Conservation (phyloP, 441 rosid species). For the Macaranga tanarius region DNA sequence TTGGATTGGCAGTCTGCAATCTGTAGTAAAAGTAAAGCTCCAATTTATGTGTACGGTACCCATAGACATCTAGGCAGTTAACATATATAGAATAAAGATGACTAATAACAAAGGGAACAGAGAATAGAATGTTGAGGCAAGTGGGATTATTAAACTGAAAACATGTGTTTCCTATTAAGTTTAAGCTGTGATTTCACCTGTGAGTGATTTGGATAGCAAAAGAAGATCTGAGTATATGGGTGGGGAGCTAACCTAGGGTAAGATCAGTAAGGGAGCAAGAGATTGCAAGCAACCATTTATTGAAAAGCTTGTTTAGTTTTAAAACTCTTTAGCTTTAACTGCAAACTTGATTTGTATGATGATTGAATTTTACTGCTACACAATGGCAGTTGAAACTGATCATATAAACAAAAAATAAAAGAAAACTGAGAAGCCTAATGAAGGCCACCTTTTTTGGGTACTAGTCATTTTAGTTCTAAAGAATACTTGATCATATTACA, state of each 20-base stretch:
- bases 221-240: too few relatives aligned
- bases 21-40: not conserved
- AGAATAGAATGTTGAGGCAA: not conserved
- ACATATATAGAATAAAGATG: not conserved
- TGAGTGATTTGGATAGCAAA: too few relatives aligned
- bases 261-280: not conserved
- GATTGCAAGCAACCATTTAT: not conserved
- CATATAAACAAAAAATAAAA: constrained; percentile 2
- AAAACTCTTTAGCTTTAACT: not conserved
- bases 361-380: not conserved
- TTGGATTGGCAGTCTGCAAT: not conserved
- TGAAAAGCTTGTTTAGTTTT: not conserved
- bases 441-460: constrained; percentile 13
- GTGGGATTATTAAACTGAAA: not conserved
- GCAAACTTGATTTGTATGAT: not conserved
- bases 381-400: constrained; percentile 18
- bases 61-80: not conserved
- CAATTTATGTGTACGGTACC: not conserved
- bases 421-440: constrained; percentile 3
- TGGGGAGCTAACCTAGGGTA: not conserved
- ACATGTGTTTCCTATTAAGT: not conserved
- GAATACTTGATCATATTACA: not conserved
- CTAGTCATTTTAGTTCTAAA: not conserved
- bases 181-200: not conserved
- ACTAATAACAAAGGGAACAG: not conserved